Evolutionary conservation across 345 rosid species (phyloP), one percentile per base, ranked within the genome.

Genomic region (Linum usitatissimum): DNA sequence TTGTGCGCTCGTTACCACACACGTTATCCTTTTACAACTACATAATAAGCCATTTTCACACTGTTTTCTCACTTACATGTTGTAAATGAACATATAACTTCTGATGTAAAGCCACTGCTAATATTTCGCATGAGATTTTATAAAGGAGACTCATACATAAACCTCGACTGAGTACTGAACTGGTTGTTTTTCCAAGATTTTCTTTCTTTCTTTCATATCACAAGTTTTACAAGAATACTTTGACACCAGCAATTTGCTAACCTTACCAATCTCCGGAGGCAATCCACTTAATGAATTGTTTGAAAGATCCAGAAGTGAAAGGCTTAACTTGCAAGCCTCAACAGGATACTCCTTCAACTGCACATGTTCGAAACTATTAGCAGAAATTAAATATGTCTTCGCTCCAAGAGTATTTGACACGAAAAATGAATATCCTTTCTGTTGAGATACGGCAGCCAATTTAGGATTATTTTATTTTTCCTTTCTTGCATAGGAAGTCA

Each of bases 241-340:
- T 57, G 54, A 17, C 62, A 30, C 54, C 57, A 56, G 18, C 12
- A 57, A 55, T 39, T 67, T 53, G 68, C 67, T 68, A 69, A 71
- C 64, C 76, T 58, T 85, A 91, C 98, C 98, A 49, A 86, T 84
- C 76, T 86, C 96, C 30, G 93, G 79, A 59, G 90, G 89, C 76
- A 91, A 81, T 71, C 87, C 98, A 57, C 77, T 68, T 80, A 91
- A 84, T 34, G 98, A 84, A 76, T 92, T 92, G 76, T 92, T 92
- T 60, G 96, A 92, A 61, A 92, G 87, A 77, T 92, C 98, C 61
- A 92, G 81, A 70, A 88, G 81, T 6, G 83, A 88, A 60, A 88
- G 85, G 59, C 60, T 79, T 70, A 88, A 63, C 66, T 74, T 79
- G 79, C 96, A 92, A 64, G 84, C 96, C 64, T 82, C 98, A 28